Percentiles rank a stretch among this genome's conserved stretches.
Evolutionary conservation across 164 flowering plant species (phyloP).

Genomic region (Umbellularia californica): DNA sequence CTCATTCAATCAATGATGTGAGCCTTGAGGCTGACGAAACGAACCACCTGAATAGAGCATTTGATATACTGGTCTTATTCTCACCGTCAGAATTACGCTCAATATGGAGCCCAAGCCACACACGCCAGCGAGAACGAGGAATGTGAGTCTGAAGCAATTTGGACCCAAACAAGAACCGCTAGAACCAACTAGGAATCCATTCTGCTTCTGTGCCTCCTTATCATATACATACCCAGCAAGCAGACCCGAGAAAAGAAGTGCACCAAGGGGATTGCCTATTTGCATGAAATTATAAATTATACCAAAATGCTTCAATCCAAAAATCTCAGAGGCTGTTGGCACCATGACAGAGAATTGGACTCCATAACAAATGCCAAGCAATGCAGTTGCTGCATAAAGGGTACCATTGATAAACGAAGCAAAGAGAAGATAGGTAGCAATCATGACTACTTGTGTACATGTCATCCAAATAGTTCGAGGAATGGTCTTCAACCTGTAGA

Average conservation of each 20-base stretch:
- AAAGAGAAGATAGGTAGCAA: slow-evolving; percentile 51
- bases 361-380: slow-evolving; percentile 88
- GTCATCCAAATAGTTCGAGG: slow-evolving; percentile 84
- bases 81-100: slow-evolving; percentile 48
- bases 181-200: slow-evolving; percentile 23
- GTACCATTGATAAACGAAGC: slow-evolving; percentile 68
- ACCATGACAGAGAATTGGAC: slow-evolving; percentile 78
- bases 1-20: slow-evolving; percentile 28
- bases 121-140: slow-evolving; percentile 61
- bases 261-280: slow-evolving; percentile 79
- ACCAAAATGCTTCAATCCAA: slow-evolving; percentile 83
- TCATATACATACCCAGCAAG: slow-evolving; percentile 78
- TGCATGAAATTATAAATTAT: slow-evolving; percentile 60
- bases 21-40: slow-evolving; percentile 49
- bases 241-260: slow-evolving; percentile 71
- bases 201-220: slow-evolving; percentile 58
- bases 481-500: slow-evolving; percentile 54
- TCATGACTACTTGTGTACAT: slow-evolving; percentile 63
- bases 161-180: slow-evolving; percentile 61
- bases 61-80: slow-evolving; percentile 75
- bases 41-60: slow-evolving; percentile 86
- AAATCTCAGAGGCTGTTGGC: slow-evolving; percentile 85
- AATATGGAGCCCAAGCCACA: slow-evolving; percentile 54
- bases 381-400: slow-evolving; percentile 62
- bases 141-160: slow-evolving; percentile 66